Base-by-base conservation (phyloP, 2,329 filamentous ascomycete genomes). In the Rhynchosporium graminicola region DNA sequence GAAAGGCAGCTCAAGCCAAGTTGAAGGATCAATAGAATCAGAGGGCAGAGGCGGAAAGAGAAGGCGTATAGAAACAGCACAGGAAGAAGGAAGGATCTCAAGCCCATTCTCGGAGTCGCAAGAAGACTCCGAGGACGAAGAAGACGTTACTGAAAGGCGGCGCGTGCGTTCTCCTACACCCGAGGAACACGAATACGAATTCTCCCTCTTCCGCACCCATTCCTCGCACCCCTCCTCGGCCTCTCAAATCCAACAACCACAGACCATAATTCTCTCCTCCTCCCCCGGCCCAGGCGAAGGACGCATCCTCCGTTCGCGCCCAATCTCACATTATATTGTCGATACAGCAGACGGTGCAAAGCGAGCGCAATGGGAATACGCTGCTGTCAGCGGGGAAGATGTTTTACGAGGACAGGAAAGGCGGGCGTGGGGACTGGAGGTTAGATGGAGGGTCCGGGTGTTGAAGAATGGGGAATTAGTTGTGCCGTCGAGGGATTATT, bases 391-490 rank as follows among this genome's bases (percentile, higher is more conserved):
- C 36, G 81, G 80, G 5, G 80, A 82, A n/a, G 79, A 83, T 13
- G 73, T 88, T 13, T 57, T 82, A 2, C 69, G 69, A 28, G 74
- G 77, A 63, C 79, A 80, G n/a, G 70, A 68, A 51, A 74, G 71
- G 67, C 76, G 79, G 59, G 77, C 77, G 6, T 87, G 84, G 84
- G 85, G 85, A 0, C 72, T 84, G 47, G 84, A 87, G 72, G 77
- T 83, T 67, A 84, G 85, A 1, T 88, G 86, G 86, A 79, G 80
- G 61, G 83, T 87, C 13, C 9, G 26, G 20, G 15, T 52, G 20
- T 29, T 59, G 20, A 29, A 31, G 43, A n/a, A 7, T 2, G 43
- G n/a, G 10, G 43, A 20, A 20, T 5, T 10, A 9, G 43, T 46
- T 26, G n/a, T 8, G 5, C 13, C 7, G n/a, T 9, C n/a, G n/a